Base-by-base conservation (phyloP, 768 basidiomycete species). In the Lentinula sp. region DNA sequence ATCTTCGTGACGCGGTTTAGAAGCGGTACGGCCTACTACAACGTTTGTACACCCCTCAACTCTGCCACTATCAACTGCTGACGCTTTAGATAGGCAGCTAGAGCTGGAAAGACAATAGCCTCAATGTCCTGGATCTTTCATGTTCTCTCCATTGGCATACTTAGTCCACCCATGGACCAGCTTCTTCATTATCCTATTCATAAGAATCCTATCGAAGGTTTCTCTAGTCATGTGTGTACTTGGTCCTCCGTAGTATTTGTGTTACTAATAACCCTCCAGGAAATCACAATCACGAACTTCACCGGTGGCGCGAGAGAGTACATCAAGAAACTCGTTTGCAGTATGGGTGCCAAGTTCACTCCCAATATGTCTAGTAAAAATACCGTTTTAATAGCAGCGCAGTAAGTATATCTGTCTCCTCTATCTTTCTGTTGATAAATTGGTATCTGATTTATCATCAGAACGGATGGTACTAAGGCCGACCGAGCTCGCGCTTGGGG, bases 221-320 rank as follows among this genome's bases (percentile, higher is more conserved):
- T 94, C 58, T 68, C 74, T 0, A 70, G 71, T 1, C 84, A 87
- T 71, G 91, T 93, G 65, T 51, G 88, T 74, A 1, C 66, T 2
- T 53, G 49, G 40, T 5, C 64, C 32, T 21, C 15, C 15, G 31
- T 31, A 42, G 8, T 4, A 8, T 23, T 52, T n/a, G 5, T 11
- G 11, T 23, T 48, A 37, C 6, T 35, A 23, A 5, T 32, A 3
- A 7, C 15, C 16, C 13, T 28, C 63, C 56, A 93, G 90, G 79
- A 84, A 65, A 86, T 96, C 59, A 91, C 93, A 0, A 78, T 96
- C 1, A 93, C 93, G 0, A 95, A 95, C 68, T 96, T 95, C 69
- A 89, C 91, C 0, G 94, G 95, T 2, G 85, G 87, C 40, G 81
- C 90, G 5, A 81, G 94, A 2, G 94, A 96, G 57, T 95, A 95